Conservation (phyloP, 306 rosid genomes). For the Psophocarpus tetragonolobus region DNA sequence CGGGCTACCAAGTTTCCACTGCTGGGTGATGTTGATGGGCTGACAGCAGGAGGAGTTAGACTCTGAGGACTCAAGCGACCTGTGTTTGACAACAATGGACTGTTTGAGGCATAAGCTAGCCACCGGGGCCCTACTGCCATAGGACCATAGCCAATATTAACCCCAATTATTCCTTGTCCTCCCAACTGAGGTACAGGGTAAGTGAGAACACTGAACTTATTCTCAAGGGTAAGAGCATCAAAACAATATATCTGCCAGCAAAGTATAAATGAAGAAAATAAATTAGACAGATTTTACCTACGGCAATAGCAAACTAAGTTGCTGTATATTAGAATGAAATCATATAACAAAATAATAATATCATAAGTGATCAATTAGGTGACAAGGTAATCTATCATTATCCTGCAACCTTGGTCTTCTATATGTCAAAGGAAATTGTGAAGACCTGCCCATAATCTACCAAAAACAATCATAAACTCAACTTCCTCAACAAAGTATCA, state of each 20-base stretch:
- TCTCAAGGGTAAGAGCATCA: constrained; percentile 94
- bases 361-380: constrained; percentile 16
- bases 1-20: constrained; percentile 88
- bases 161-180: constrained; percentile 80
- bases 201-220: constrained; percentile 89
- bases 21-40: constrained; percentile 96
- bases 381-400: constrained; percentile 15
- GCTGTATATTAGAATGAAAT: background rate
- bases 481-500: constrained; percentile 20
- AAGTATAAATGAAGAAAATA: constrained; percentile 17
- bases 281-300: constrained; percentile 32
- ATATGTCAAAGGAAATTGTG: constrained; percentile 28
- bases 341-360: constrained; percentile 21
- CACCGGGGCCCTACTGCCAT: constrained; percentile 97
- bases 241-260: constrained; percentile 91
- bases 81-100: constrained; percentile 64
- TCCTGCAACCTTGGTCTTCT: constrained; percentile 26
- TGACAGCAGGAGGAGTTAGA: constrained; percentile 84
- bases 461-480: constrained; percentile 21
- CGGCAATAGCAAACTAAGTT: constrained; percentile 31
- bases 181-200: constrained; percentile 94
- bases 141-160: constrained; percentile 95
- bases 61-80: constrained; percentile 88
- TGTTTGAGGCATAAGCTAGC: constrained; percentile 93
- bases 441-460: constrained; percentile 27